A percentile compares a stretch with the other conserved stretches of the same genome.
These are phyloP conservation scores for Chrysosporium queenslandicum DNA, from an alignment of 2,329 filamentous ascomycete genomes.

Conservation along the genomic window DNA sequence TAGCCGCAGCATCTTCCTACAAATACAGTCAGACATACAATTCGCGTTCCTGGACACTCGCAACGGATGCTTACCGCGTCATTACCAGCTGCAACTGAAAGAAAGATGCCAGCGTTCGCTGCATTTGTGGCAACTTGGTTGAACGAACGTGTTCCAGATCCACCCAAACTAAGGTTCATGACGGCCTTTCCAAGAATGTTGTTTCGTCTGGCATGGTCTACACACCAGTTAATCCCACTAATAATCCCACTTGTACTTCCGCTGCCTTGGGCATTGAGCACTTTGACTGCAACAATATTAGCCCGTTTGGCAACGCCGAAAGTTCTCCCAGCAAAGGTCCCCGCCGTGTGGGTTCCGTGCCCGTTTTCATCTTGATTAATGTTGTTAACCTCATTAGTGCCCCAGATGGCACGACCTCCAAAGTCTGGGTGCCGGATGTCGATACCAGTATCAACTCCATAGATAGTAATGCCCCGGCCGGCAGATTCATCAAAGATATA, in stretches of 20 bases:
- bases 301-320: slow-evolving; percentile 33
- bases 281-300: slow-evolving; percentile 41
- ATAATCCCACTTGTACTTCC: slow-evolving; percentile 41
- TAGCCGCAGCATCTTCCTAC: slow-evolving; percentile 3
- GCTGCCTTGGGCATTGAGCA: slow-evolving; percentile 37
- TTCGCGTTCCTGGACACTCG: background rate
- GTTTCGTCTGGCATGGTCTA: slow-evolving; percentile 26
- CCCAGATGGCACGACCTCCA: slow-evolving; percentile 29
- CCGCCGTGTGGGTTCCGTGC: slow-evolving; percentile 35
- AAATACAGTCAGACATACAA: background rate
- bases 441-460: slow-evolving; percentile 34
- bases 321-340: slow-evolving; percentile 27
- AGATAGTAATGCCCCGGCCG: slow-evolving; percentile 29
- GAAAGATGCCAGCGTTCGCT: slow-evolving; percentile 30
- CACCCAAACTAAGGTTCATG: slow-evolving; percentile 33
- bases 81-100: slow-evolving; percentile 37
- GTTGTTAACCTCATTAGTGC: slow-evolving; percentile 25
- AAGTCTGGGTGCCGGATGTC: slow-evolving; percentile 29
- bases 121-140: slow-evolving; percentile 33
- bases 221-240: slow-evolving; percentile 39
- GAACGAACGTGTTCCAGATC: slow-evolving; percentile 27
- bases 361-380: slow-evolving; percentile 22
- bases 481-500: slow-evolving; percentile 31
- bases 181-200: slow-evolving; percentile 23
- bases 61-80: slow-evolving; percentile 22